Evolutionary conservation across 179 eudicot species (phyloP).

Genomic region (Corrigiola litoralis): DNA sequence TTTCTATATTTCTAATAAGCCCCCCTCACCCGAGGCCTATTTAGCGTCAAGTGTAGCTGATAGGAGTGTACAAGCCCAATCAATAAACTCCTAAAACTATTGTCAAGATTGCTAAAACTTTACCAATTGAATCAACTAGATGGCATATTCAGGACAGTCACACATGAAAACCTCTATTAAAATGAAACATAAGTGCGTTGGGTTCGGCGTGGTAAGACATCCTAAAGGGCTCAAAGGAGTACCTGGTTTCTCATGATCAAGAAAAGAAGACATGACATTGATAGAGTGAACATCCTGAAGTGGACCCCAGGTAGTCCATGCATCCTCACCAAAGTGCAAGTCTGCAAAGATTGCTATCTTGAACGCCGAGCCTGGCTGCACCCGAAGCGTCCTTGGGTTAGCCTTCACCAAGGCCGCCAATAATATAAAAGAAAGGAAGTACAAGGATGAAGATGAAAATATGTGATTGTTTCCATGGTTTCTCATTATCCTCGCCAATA

Average conservation of each 20-base stretch:
- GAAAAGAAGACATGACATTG: constrained; percentile 62
- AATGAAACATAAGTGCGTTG: too few species aligned
- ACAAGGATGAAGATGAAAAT: not conserved
- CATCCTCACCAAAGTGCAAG: constrained; percentile 82
- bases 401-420: constrained; percentile 14
- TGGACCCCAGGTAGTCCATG: constrained; percentile 88
- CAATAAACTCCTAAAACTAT: too few species aligned
- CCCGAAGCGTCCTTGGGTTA: constrained; percentile 24
- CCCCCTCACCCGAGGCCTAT: too few species aligned
- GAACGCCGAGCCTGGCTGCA: constrained; percentile 37
- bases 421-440: not conserved
- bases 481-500: constrained; percentile 16
- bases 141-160: too few species aligned
- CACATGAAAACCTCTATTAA: too few species aligned
- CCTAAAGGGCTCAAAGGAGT: too few species aligned
- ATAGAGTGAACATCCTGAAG: constrained; percentile 57
- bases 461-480: not conserved
- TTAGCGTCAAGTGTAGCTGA: too few species aligned
- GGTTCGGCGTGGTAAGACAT: too few species aligned
- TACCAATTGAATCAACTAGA: too few species aligned
- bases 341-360: constrained; percentile 76
- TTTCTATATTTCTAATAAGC: too few species aligned
- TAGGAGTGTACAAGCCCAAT: too few species aligned
- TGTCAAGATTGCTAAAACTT: too few species aligned
- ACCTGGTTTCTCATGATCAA: constrained; percentile 78